Evolutionary conservation across 306 rosid species (phyloP), one percentile per base, ranked within the genome.

Genomic region (Spatholobus suberectus): DNA sequence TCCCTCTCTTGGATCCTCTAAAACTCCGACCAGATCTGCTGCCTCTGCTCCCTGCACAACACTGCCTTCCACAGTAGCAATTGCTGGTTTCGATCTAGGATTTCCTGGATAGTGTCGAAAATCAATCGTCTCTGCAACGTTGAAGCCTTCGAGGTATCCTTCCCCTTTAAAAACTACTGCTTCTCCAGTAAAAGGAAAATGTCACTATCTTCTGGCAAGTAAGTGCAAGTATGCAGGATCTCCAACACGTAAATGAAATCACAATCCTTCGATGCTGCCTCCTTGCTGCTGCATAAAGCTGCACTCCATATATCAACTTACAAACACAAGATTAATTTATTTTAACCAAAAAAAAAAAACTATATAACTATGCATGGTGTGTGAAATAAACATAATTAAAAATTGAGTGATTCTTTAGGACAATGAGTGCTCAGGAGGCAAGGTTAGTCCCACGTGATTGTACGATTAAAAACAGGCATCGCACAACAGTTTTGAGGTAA

Each of bases 1-100:
- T 86, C 89, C 80, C 90, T 91, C 79, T 92, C 96, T 8, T 90
- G 79, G 54, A 92, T 87, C 71, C 82, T 82, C 62, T 6, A 78
- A 77, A 92, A 90, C 73, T 96, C 98, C 11, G 79, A 89, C 98
- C 97, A 96, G 12, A 93, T 84, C 27, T 73, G 83, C 5, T 75
- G 73, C 17, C 72, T 62, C 55, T 73, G 86, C 4, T 83, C 81
- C 0, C 66, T 80, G 43, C 61, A 63, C 0, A 81, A 79, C 2
- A 54, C 79, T 0, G 81, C 85, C 89, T 88, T 94, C 99, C 99
- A 94, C 2, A 96, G 97, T 11, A 97, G 99, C 2, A 92, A 44
- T 40, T 82, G 88, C 8, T 86, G 73, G 54, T 89, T 88, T 41
- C 92, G 89, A 58, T 72, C 61, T 0, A 92, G 77, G 37, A 96